Conservation (phyloP, 306 rosid genomes). For the Citrullus colocynthis region DNA sequence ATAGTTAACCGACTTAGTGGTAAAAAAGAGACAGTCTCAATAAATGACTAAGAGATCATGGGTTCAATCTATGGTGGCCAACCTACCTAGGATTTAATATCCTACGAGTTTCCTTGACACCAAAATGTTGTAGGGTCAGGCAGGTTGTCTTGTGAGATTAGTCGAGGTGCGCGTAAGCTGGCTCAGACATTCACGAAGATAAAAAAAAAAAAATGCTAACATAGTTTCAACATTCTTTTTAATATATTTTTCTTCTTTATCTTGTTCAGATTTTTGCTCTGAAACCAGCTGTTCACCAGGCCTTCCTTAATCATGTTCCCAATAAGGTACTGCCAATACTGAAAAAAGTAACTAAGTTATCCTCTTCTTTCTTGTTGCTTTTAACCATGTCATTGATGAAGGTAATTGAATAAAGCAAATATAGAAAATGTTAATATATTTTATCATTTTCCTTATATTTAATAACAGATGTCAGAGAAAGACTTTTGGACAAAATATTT, state of each 20-base stretch:
- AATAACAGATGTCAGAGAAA: conserved; percentile 70
- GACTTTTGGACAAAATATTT: conserved; percentile 95
- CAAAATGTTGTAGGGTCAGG: too few relatives aligned
- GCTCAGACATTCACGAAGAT: too few relatives aligned
- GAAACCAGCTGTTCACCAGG: conserved; percentile 94
- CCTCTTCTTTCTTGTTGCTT: neutral
- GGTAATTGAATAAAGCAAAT: neutral
- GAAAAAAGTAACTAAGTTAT: conserved; percentile 1
- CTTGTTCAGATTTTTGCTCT: conserved; percentile 72
- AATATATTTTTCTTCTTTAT: conserved; percentile 8
- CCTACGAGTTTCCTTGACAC: too few relatives aligned
- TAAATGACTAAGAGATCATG: too few relatives aligned
- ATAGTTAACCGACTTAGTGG: neutral
- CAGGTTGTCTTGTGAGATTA: too few relatives aligned
- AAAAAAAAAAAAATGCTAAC: neutral
- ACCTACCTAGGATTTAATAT: too few relatives aligned
- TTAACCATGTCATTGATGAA: neutral
- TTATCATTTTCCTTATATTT: conserved; percentile 1
- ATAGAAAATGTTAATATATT: neutral
- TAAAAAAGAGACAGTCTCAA: too few relatives aligned
- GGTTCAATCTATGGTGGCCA: too few relatives aligned
- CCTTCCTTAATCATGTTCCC: conserved; percentile 72
- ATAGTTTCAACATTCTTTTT: neutral
- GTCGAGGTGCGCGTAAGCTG: too few relatives aligned
- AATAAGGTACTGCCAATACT: conserved; percentile 47